Evolutionary conservation across 192 early-diverging fungal genomes (phyloP), one percentile per base, ranked within the genome.

Genomic region (Coemansia sp.): DNA sequence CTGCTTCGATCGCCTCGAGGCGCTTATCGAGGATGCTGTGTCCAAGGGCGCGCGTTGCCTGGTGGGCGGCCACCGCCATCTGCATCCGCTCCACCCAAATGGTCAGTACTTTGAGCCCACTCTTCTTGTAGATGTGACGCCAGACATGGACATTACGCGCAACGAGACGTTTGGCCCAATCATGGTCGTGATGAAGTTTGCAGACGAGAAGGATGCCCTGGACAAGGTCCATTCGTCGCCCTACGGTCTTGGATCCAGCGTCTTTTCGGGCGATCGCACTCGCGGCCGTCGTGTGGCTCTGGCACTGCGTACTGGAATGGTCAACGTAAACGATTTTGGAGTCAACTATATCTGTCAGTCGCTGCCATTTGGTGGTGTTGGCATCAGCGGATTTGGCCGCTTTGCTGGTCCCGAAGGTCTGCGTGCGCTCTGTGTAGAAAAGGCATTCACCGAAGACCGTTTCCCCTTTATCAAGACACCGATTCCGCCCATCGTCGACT

Each of bases 311-410:
- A 83, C 85, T 0, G 93, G 93, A 15, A 92, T 92, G 90, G 73
- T 85, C 53, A 95, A 95, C 52, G 76, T 94, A 62, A 95, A 95
- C 71, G 93, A 93, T 67, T 95, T 92, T 66, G 93, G 84, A 17
- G 88, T 89, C 63, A 92, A 88, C 57, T 95, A 94, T 60, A 82
- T 95, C 5, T 91, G 90, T 74, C 90, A 93, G 68, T 81, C 86
- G 3, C 65, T 93, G 59, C 91, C 91, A 2, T 93, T 93, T 83
- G 91, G 91, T 55, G 91, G 91, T 60, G 88, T 93, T 9, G 89
- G 89, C 17, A 88, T 83, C 36, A 89, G 87, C 59, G 91, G 91
- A 0, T 90, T 90, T 74, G 91, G 90, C 29, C 84, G 91, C 17
- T 88, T 88, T 72, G 88, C 88, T 6, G 91, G 91, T 8, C 73